phyloP scores from a whole-genome alignment of 352 stramenopile genomes.

The Globisporangium parvum region DNA sequence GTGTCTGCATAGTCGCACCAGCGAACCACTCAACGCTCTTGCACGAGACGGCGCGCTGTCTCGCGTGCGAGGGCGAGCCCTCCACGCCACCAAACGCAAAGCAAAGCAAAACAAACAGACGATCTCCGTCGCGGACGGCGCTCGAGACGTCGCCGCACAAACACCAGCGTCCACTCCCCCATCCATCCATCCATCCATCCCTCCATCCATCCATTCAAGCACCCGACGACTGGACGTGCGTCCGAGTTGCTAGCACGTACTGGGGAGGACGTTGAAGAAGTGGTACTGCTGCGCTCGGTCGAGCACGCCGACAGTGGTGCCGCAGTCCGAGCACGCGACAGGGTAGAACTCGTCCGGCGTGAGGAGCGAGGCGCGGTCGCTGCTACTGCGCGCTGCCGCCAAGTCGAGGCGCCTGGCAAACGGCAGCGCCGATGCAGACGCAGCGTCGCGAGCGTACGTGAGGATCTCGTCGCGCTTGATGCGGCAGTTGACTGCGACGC shows the following conservation, averaged over 20 bases:
- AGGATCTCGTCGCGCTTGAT: conserved; percentile 65
- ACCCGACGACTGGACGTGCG: too few relatives aligned
- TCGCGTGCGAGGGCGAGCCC: too few relatives aligned
- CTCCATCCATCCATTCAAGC: too few relatives aligned
- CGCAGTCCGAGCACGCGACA: conserved; percentile 69
- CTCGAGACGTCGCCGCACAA: background rate
- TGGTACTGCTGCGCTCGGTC: conserved; percentile 56
- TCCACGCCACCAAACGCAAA: too few relatives aligned
- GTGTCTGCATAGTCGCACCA: conserved; percentile 2
- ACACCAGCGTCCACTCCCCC: too few relatives aligned
- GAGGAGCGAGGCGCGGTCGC: conserved; percentile 20
- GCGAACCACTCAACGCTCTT: background rate
- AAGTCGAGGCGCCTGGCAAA: conserved; percentile 37
- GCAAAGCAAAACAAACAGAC: too few relatives aligned
- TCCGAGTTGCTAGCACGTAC: conserved; percentile 28
- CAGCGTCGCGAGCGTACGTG: conserved; percentile 34
- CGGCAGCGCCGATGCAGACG: conserved; percentile 14
- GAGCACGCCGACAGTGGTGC: conserved; percentile 66
- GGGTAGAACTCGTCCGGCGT: conserved; percentile 56
- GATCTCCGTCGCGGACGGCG: too few relatives aligned
- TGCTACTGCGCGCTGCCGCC: conserved; percentile 9
- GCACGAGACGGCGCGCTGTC: too few relatives aligned
- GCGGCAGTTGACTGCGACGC: conserved; percentile 61
- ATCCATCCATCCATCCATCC: too few relatives aligned
- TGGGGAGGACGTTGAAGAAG: conserved; percentile 77